Percentiles rank a stretch among this genome's conserved stretches.
These are phyloP conservation scores for Sclerotiophoma versabilis DNA, from an alignment of 2,329 filamentous ascomycete genomes.

Conservation along the genomic window DNA sequence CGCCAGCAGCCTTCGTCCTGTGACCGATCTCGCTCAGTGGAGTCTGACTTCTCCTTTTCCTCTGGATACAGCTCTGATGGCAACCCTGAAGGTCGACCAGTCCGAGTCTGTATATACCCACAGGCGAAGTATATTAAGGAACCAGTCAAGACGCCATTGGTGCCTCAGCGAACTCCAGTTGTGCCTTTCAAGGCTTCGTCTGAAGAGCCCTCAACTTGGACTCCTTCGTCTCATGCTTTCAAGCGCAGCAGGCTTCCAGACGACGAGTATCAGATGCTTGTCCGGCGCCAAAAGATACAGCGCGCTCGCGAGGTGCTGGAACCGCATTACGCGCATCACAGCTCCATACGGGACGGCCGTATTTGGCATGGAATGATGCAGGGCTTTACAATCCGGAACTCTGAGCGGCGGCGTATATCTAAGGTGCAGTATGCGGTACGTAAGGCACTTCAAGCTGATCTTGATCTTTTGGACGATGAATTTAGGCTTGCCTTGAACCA, in stretches of 20 bases:
- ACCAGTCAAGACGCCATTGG: background rate
- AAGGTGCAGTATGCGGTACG: slow-evolving; percentile 1
- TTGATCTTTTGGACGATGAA: background rate
- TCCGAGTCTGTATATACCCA: slow-evolving; percentile 1
- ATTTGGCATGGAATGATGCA: slow-evolving; percentile 3
- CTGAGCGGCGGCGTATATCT: background rate
- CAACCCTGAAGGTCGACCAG: background rate
- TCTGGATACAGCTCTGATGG: background rate
- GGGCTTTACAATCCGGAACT: background rate
- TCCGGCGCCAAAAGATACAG: slow-evolving; percentile 6
- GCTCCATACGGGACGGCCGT: too few relatives aligned
- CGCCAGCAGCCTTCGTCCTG: background rate
- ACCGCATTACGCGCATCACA: background rate
- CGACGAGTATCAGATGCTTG: slow-evolving; percentile 4
- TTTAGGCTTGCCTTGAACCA: background rate
- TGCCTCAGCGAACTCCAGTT: background rate
- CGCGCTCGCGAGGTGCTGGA: slow-evolving; percentile 2
- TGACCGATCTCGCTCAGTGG: background rate
- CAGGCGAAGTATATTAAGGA: slow-evolving; percentile 1
- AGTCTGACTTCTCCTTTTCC: background rate
- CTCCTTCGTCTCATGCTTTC: background rate
- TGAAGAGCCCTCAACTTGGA: background rate
- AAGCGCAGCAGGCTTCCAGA: background rate
- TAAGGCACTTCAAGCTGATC: background rate
- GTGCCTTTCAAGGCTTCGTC: background rate